A percentile compares a stretch with the other conserved stretches of the same genome.
Conservation (phyloP, 2,329 filamentous ascomycete species). For the Hypoxylon sp. region DNA sequence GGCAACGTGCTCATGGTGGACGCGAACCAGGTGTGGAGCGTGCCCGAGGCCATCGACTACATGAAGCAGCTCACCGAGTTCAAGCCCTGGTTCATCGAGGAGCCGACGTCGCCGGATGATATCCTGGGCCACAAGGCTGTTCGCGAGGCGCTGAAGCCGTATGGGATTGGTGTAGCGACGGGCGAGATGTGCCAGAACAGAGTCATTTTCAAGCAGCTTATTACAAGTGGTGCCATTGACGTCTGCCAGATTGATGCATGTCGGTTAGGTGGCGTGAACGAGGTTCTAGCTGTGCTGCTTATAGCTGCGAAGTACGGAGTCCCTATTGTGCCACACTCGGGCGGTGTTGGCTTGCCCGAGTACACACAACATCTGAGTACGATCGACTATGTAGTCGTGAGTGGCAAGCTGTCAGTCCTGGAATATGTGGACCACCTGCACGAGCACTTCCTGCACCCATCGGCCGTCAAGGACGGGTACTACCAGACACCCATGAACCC, state of each 20-base stretch:
- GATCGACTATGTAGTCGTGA: constrained; percentile 92
- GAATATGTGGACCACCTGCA: constrained; percentile 96
- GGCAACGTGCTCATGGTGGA: constrained; percentile 93
- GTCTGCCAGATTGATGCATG: constrained; percentile 93
- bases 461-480: constrained; percentile 85
- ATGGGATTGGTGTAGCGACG: constrained; percentile 86
- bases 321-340: constrained; percentile 89
- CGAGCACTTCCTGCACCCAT: constrained; percentile 90
- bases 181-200: constrained; percentile 98
- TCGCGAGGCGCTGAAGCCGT: constrained; percentile 81
- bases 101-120: constrained; percentile 92
- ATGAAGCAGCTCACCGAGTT: constrained; percentile 87
- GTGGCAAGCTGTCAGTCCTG: constrained; percentile 83
- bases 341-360: constrained; percentile 90
- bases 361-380: constrained; percentile 95
- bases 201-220: constrained; percentile 93
- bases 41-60: constrained; percentile 88
- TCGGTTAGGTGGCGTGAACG: constrained; percentile 90
- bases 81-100: constrained; percentile 95
- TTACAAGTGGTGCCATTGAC: constrained; percentile 84
- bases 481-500: constrained; percentile 87
- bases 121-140: constrained; percentile 90
- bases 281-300: constrained; percentile 89
- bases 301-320: constrained; percentile 85
- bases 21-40: constrained; percentile 93